phyloP scores from a whole-genome alignment of 805 yeast species.

The Pichia californica region DNA sequence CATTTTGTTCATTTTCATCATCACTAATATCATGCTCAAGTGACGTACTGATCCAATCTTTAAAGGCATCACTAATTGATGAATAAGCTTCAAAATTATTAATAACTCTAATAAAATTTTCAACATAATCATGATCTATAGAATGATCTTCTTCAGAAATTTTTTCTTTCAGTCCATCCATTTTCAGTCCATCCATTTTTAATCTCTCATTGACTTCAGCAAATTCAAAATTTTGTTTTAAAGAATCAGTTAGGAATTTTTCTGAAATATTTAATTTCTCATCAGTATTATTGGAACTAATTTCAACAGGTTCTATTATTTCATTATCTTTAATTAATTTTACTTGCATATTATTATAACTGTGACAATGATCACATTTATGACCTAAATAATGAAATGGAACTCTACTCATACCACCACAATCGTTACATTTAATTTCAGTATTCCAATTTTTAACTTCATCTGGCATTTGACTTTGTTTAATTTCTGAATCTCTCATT shows the following conservation, averaged over 20 bases:
- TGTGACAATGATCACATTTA: constrained; percentile 78
- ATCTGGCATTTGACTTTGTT: constrained; percentile 67
- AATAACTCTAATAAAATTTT: constrained; percentile 29
- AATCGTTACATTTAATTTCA: constrained; percentile 76
- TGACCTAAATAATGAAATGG: constrained; percentile 80
- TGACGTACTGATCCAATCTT: constrained; percentile 27
- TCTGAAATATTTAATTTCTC: constrained; percentile 1
- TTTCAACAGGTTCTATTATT: not conserved
- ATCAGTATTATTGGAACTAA: constrained; percentile 6
- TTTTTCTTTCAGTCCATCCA: too few relatives aligned
- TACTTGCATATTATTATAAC: constrained; percentile 79
- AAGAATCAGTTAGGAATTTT: constrained; percentile 20
- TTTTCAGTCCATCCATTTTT: too few relatives aligned
- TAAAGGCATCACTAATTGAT: constrained; percentile 30
- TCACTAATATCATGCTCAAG: not conserved
- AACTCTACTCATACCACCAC: constrained; percentile 73
- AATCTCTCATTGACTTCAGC: constrained; percentile 18
- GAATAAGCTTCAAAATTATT: constrained; percentile 31
- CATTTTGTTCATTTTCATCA: not conserved
- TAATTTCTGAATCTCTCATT: constrained; percentile 77
- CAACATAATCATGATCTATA: constrained; percentile 23
- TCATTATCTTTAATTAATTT: constrained; percentile 60
- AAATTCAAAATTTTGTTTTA: constrained; percentile 30
- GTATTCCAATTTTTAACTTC: constrained; percentile 76
- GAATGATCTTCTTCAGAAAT: constrained; percentile 17